Percentiles rank a stretch among this genome's conserved stretches.
Conservation (phyloP, 2,329 filamentous ascomycete genomes). For the Neophaeococcomyces mojaviensis region DNA sequence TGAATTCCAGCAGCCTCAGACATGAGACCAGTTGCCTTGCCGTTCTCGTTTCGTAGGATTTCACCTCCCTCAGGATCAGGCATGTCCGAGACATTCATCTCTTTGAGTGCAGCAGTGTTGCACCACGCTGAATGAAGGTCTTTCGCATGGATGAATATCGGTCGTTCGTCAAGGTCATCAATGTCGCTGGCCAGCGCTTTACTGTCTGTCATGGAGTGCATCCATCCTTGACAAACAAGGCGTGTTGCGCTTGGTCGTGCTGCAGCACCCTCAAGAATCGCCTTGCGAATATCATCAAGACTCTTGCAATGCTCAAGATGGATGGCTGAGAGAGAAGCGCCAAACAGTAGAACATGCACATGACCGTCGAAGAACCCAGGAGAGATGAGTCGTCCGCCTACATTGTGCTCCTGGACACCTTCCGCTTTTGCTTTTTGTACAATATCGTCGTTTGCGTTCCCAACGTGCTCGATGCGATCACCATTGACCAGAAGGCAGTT, state of each 20-base stretch:
- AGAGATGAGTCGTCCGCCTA: conserved; percentile 33
- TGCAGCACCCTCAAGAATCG: conserved; percentile 36
- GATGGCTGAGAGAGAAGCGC: conserved; percentile 40
- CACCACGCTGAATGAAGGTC: conserved; percentile 48
- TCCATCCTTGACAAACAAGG: conserved; percentile 43
- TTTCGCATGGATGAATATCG: conserved; percentile 43
- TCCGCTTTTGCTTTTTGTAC: conserved; percentile 18
- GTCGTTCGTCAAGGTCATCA: conserved; percentile 41
- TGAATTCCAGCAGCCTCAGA: conserved; percentile 40
- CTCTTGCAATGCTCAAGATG: conserved; percentile 36
- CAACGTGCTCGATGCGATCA: conserved; percentile 37
- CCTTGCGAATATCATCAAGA: conserved; percentile 36
- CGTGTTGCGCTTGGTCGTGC: conserved; percentile 33
- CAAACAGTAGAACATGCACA: conserved; percentile 45
- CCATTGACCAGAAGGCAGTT: conserved; percentile 33
- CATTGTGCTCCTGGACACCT: conserved; percentile 26
- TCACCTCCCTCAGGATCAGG: conserved; percentile 39
- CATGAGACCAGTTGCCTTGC: conserved; percentile 39
- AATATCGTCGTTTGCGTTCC: conserved; percentile 25
- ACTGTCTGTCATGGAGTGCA: conserved; percentile 41
- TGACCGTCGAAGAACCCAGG: conserved; percentile 46
- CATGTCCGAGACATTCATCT: conserved; percentile 36
- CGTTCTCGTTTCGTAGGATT: conserved; percentile 39
- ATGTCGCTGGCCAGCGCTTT: conserved; percentile 40
- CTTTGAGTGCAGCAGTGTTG: conserved; percentile 39